Evolutionary conservation across 2,329 filamentous ascomycete species (phyloP).

Genomic region (Botrytis paeoniae): DNA sequence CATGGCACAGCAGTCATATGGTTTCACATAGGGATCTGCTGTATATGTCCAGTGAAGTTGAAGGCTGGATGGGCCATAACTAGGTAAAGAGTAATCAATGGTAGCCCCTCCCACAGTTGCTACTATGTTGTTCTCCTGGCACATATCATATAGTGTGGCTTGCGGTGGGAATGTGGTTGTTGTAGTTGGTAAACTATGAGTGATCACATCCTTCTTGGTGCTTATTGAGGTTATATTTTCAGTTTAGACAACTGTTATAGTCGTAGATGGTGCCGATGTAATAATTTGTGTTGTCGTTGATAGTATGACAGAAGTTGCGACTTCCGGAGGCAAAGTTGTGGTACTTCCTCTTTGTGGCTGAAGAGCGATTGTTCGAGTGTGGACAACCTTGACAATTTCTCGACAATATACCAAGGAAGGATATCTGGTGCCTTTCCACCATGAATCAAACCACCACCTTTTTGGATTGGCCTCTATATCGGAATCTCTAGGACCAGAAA

Average conservation of each 20-base stretch:
- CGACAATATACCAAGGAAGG: neutral
- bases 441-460: neutral
- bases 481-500: neutral
- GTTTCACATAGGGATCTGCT: neutral
- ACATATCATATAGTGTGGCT: neutral
- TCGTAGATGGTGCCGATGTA: neutral
- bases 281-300: neutral
- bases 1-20: neutral
- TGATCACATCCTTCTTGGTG: neutral
- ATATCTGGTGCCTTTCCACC: neutral
- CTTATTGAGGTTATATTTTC: neutral
- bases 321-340: neutral
- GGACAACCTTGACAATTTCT: neutral
- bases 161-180: neutral
- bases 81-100: neutral
- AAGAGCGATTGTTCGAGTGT: neutral
- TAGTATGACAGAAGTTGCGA: neutral
- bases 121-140: neutral
- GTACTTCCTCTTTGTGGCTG: neutral
- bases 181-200: neutral
- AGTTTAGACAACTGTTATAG: neutral
- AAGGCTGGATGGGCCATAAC: neutral
- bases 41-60: neutral
- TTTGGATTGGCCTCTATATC: neutral
- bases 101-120: neutral